Conservation (phyloP, 2,329 filamentous ascomycete species). For the Phialemoniopsis sp. region DNA sequence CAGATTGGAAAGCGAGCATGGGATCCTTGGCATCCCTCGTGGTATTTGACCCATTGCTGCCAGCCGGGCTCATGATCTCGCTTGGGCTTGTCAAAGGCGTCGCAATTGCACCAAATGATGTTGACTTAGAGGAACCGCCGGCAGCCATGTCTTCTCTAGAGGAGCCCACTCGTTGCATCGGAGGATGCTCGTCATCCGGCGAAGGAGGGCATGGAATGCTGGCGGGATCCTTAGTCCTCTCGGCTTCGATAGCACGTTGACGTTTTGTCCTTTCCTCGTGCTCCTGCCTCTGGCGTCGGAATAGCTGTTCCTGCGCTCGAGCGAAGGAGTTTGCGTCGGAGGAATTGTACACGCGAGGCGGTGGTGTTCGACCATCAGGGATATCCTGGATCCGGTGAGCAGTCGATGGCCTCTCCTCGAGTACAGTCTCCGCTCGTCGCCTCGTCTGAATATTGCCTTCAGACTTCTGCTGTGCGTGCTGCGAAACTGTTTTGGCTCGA, state of each 20-base stretch:
- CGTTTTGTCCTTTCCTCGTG: slow-evolving; percentile 24
- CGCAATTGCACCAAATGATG: slow-evolving; percentile 41
- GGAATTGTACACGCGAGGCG: slow-evolving; percentile 27
- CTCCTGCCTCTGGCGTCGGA: slow-evolving; percentile 25
- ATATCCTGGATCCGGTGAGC: slow-evolving; percentile 36
- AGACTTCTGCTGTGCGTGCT: slow-evolving; percentile 37
- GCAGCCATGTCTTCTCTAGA: no score
- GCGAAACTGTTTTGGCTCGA: slow-evolving; percentile 31
- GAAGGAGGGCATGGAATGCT: slow-evolving; percentile 38
- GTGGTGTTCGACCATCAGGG: slow-evolving; percentile 28
- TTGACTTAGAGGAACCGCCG: slow-evolving; percentile 46
- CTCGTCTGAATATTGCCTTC: slow-evolving; percentile 37
- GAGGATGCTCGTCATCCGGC: slow-evolving; percentile 31
- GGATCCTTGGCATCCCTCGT: slow-evolving; percentile 38
- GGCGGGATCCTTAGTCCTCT: slow-evolving; percentile 18
- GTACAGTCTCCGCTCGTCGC: slow-evolving; percentile 24
- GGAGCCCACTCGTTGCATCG: no score
- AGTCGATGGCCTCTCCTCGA: slow-evolving; percentile 42
- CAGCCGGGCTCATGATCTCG: slow-evolving; percentile 45
- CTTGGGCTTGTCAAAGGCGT: slow-evolving; percentile 53
- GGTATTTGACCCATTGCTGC: slow-evolving; percentile 26
- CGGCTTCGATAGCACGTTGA: slow-evolving; percentile 12
- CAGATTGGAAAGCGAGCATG: slow-evolving; percentile 54
- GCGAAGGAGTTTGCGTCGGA: slow-evolving; percentile 34
- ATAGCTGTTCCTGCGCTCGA: slow-evolving; percentile 25